These are phyloP conservation scores for Cladosporium cucumerinum DNA, from an alignment of 2,329 filamentous ascomycete species.

Conservation along the genomic window DNA sequence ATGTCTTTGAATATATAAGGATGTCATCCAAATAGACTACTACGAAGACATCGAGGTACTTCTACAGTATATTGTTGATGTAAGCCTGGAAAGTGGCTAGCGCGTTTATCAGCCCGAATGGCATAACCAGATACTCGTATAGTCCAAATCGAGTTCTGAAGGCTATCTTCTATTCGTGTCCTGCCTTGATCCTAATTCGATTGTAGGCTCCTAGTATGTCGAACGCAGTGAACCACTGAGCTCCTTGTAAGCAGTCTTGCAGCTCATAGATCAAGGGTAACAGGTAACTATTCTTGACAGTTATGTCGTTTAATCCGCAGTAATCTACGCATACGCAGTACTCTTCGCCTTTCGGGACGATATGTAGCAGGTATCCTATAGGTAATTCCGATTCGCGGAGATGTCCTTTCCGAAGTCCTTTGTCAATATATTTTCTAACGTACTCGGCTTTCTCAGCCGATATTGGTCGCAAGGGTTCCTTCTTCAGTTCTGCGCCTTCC, in stretches of 20 bases:
- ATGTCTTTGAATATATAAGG: conserved; percentile 23
- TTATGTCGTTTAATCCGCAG: neutral
- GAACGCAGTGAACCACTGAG: conserved; percentile 1
- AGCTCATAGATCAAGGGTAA: neutral
- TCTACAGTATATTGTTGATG: conserved; percentile 24
- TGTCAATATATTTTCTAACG: neutral
- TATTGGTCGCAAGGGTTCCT: neutral
- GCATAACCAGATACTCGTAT: conserved; percentile 37
- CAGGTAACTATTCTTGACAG: conserved; percentile 11
- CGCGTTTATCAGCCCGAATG: conserved; percentile 22
- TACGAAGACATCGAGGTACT: conserved; percentile 25
- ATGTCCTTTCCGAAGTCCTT: neutral
- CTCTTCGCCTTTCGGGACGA: neutral
- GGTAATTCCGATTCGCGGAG: neutral
- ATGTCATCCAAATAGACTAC: conserved; percentile 28
- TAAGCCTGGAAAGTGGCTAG: conserved; percentile 14
- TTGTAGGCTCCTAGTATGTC: neutral
- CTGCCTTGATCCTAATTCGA: neutral
- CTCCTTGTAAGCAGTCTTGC: neutral
- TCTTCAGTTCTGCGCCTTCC: neutral
- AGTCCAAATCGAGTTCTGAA: conserved; percentile 35
- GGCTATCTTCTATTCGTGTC: conserved; percentile 12
- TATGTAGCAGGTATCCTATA: neutral
- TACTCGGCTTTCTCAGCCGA: neutral
- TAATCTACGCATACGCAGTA: neutral